Evolutionary conservation across 2,329 filamentous ascomycete genomes (phyloP).

Genomic region (Ceratocystis huliohia): DNA sequence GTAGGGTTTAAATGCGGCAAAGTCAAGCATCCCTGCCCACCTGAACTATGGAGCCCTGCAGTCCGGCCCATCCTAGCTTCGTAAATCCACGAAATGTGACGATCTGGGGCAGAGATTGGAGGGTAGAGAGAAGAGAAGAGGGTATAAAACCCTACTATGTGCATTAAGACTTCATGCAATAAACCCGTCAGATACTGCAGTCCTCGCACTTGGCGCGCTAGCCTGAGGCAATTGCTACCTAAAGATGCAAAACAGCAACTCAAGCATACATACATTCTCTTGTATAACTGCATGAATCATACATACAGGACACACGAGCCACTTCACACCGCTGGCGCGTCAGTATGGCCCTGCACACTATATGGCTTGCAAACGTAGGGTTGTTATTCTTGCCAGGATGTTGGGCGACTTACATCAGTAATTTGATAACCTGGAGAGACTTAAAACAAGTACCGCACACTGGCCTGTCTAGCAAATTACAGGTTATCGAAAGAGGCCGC

Average conservation of each 20-base stretch:
- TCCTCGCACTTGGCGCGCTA: not conserved
- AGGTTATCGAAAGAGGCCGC: not conserved
- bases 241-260: not conserved
- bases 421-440: not conserved
- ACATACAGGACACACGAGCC: not conserved
- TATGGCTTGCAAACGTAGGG: not conserved
- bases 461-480: not conserved
- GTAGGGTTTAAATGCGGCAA: not conserved
- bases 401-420: not conserved
- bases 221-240: not conserved
- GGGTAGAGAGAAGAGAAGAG: not conserved
- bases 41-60: slow-evolving; percentile 13
- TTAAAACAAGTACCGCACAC: not conserved
- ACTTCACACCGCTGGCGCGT: slow-evolving; percentile 6
- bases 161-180: not conserved
- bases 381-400: not conserved
- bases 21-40: slow-evolving; percentile 1
- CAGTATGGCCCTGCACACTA: not conserved
- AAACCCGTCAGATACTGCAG: not conserved
- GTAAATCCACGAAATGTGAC: not conserved
- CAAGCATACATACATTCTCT: not conserved
- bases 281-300: not conserved
- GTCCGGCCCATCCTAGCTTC: not conserved
- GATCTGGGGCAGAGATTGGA: not conserved
- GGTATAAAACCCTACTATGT: not conserved